Evolutionary conservation across 148 eudicot species (phyloP), one percentile per base, ranked within the genome.

Genomic region (Rheum nobile): DNA sequence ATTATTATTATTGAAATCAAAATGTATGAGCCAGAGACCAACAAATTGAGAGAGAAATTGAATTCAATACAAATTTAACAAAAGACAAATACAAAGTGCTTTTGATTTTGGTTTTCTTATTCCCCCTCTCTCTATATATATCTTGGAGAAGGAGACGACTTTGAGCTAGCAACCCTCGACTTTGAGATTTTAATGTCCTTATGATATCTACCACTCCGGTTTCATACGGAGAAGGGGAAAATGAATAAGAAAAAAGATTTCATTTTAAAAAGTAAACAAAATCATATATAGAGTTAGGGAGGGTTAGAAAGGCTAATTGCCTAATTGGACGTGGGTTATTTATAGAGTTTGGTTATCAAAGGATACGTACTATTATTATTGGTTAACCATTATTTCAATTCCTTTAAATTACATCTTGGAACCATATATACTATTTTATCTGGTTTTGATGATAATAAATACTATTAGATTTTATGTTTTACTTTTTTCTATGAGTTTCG

Each of bases 121-220:
- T 2, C 34, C n/a, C 19, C 17, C 67, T 57, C 67, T 57, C 67
- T 52, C 22, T 21, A 5, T n/a, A 4, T 48, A 19, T 31, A 5
- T 63, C 69, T 63, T 63, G 69, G 69, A 32, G 35, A 34, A 65
- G 70, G 70, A 65, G 70, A 32, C 38, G 70, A 65, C 70, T 65
- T 65, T 65, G 41, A 31, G 70, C 70, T 65, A 65, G 70, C 70
- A 32, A 17, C 70, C 70, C 70, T 65, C 41, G 16, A 34, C 39
- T 65, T 65, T 34, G 22, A 16, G 22, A 34, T 65, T 10, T 57
- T 8, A 32, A 14, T 31, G 67, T 26, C 67, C 3, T 28, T 59
- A 26, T 29, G 28, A 59, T 29, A 57, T 57, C 32, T 57, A 9
- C 32, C 8, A 28, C 67, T 59, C 34, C 67, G 67, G 34, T 26